Conservation (phyloP, 495 filamentous ascomycete genomes). For the Arthonia radiata region DNA sequence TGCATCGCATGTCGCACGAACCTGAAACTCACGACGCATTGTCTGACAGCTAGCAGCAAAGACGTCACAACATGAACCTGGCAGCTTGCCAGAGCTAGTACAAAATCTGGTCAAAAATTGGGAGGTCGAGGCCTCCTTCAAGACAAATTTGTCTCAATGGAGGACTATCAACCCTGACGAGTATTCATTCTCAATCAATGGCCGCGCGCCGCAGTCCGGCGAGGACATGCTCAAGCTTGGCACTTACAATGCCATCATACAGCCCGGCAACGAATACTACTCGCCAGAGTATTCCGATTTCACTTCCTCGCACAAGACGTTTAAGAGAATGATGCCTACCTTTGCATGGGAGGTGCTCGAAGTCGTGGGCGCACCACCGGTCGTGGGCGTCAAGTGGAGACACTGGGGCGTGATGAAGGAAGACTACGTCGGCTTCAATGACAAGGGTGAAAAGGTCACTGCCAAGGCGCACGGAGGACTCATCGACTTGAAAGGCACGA, state of each 20-base stretch:
- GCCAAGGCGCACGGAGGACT: slow-evolving; percentile 19
- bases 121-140: slow-evolving; percentile 47
- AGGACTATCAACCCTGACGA: slow-evolving; percentile 28
- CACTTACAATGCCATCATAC: slow-evolving; percentile 43
- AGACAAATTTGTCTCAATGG: slow-evolving; percentile 32
- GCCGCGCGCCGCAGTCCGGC: slow-evolving; percentile 23
- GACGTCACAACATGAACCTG: slow-evolving; percentile 23
- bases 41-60: no score
- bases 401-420: slow-evolving; percentile 41
- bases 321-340: slow-evolving; percentile 44
- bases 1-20: no score
- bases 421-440: slow-evolving; percentile 35
- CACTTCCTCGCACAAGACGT: slow-evolving; percentile 34
- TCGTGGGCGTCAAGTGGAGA: slow-evolving; percentile 34
- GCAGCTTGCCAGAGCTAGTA: slow-evolving; percentile 29
- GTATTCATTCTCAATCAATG: slow-evolving; percentile 38
- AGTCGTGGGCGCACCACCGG: slow-evolving; percentile 34
- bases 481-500: slow-evolving; percentile 25
- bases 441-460: slow-evolving; percentile 31
- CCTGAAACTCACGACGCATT: no score
- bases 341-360: slow-evolving; percentile 47
- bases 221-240: slow-evolving; percentile 41
- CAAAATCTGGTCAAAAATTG: slow-evolving; percentile 50
- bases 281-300: slow-evolving; percentile 31
- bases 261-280: slow-evolving; percentile 34